Conservation (phyloP, 2,329 filamentous ascomycete genomes). For the Aphanocladium album region DNA sequence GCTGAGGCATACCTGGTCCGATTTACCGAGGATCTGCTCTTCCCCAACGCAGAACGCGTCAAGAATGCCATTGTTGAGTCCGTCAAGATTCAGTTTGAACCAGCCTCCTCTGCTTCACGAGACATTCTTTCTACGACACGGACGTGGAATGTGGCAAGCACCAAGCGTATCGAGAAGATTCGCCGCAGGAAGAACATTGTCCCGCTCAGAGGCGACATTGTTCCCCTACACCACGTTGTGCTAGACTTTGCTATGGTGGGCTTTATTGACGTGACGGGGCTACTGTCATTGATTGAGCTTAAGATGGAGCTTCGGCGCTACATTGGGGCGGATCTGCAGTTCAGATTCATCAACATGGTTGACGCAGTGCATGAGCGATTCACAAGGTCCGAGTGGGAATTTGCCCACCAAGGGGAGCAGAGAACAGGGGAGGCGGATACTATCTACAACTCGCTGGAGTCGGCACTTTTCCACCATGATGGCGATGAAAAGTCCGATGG, state of each 20-base stretch:
- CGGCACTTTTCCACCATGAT: constrained; percentile 17
- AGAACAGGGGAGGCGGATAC: constrained; percentile 17
- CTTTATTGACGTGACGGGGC: constrained; percentile 49
- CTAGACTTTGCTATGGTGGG: constrained; percentile 48
- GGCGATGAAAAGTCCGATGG: constrained; percentile 15
- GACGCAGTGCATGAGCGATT: constrained; percentile 36
- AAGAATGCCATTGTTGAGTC: constrained; percentile 46
- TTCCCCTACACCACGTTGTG: constrained; percentile 43
- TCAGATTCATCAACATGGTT: constrained; percentile 45
- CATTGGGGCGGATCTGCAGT: constrained; percentile 38
- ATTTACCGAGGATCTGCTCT: constrained; percentile 54
- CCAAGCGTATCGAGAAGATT: constrained; percentile 41
- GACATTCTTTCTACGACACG: constrained; percentile 36
- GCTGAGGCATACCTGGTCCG: constrained; percentile 51
- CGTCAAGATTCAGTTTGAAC: constrained; percentile 35
- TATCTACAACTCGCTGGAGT: constrained; percentile 18
- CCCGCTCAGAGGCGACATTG: constrained; percentile 26
- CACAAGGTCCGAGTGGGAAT: constrained; percentile 32
- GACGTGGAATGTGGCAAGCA: constrained; percentile 50
- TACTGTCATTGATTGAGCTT: constrained; percentile 44
- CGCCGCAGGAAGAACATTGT: constrained; percentile 34
- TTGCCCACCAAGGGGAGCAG: constrained; percentile 26
- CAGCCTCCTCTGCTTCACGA: constrained; percentile 37
- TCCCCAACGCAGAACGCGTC: constrained; percentile 53
- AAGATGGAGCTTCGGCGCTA: constrained; percentile 44